Evolutionary conservation across 495 filamentous ascomycete genomes (phyloP).

Genomic region (Hyaloscypha hepaticicola): DNA sequence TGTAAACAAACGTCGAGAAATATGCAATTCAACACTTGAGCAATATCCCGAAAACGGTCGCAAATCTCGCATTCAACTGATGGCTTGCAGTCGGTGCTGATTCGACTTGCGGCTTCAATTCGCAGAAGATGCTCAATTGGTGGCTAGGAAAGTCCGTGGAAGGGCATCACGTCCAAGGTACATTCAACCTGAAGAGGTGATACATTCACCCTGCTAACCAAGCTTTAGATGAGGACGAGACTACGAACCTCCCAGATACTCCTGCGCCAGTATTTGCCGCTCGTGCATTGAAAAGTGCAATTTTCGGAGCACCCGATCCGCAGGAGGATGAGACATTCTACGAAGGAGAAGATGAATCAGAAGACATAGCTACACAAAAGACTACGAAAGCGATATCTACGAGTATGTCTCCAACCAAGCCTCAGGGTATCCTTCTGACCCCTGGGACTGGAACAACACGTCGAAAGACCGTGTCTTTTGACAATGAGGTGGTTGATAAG

Average conservation of each 20-base stretch:
- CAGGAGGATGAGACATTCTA: slow-evolving; percentile 37
- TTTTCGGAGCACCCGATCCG: slow-evolving; percentile 80
- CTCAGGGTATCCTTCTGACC: slow-evolving; percentile 73
- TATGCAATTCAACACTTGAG: background rate
- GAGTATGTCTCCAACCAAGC: slow-evolving; percentile 35
- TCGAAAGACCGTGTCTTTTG: slow-evolving; percentile 89
- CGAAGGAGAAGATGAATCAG: slow-evolving; percentile 19
- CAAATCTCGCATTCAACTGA: background rate
- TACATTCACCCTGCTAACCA: slow-evolving; percentile 22
- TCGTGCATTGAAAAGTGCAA: slow-evolving; percentile 84
- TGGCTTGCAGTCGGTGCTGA: slow-evolving; percentile 4
- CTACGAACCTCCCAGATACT: slow-evolving; percentile 77
- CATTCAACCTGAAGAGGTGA: background rate
- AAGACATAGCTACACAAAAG: slow-evolving; percentile 33
- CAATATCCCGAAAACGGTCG: background rate
- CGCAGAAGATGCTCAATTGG: slow-evolving; percentile 31
- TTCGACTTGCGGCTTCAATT: background rate
- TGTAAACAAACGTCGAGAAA: slow-evolving; percentile 23
- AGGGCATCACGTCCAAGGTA: slow-evolving; percentile 25
- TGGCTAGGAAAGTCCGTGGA: slow-evolving; percentile 28
- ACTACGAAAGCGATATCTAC: slow-evolving; percentile 26
- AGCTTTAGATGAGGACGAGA: slow-evolving; percentile 42
- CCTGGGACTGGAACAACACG: slow-evolving; percentile 77
- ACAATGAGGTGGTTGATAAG: slow-evolving; percentile 62
- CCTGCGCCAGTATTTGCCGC: slow-evolving; percentile 92